These are phyloP conservation scores for Solanum virginianum DNA, from an alignment of 257 asterid genomes.

Conservation along the genomic window DNA sequence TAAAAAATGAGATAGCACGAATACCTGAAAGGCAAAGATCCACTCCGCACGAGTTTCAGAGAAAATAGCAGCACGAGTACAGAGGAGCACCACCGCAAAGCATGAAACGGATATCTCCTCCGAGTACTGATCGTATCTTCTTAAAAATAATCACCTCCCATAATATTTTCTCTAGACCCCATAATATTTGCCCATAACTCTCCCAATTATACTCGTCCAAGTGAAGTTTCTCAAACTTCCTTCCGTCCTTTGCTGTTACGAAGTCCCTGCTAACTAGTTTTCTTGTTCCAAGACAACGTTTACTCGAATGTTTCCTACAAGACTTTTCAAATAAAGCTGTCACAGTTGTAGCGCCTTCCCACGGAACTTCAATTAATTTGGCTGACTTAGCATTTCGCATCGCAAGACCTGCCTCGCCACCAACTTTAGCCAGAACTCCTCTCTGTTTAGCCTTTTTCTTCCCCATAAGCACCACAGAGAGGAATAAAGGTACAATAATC, in stretches of 20 bases:
- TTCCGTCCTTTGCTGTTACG: constrained; percentile 59
- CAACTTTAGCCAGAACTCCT: constrained; percentile 61
- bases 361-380: constrained; percentile 66
- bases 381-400: constrained; percentile 59
- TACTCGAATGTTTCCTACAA: constrained; percentile 36
- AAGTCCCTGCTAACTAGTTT: constrained; percentile 40
- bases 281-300: constrained; percentile 68
- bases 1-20: background rate
- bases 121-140: constrained; percentile 63
- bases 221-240: constrained; percentile 81
- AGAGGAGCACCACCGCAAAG: constrained; percentile 98
- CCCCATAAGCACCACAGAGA: constrained; percentile 37
- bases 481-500: constrained; percentile 37
- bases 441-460: constrained; percentile 55
- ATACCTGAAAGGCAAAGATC: constrained; percentile 74
- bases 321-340: constrained; percentile 88
- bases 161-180: constrained; percentile 53
- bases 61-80: constrained; percentile 76
- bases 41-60: constrained; percentile 82
- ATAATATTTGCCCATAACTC: constrained; percentile 36
- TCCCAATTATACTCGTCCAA: constrained; percentile 85
- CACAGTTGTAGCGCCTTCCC: constrained; percentile 89
- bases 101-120: constrained; percentile 81
- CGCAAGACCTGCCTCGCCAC: constrained; percentile 65
- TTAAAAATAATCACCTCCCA: constrained; percentile 66